These are phyloP conservation scores for Brassica nigra DNA, from an alignment of 345 rosid species.

Conservation along the genomic window DNA sequence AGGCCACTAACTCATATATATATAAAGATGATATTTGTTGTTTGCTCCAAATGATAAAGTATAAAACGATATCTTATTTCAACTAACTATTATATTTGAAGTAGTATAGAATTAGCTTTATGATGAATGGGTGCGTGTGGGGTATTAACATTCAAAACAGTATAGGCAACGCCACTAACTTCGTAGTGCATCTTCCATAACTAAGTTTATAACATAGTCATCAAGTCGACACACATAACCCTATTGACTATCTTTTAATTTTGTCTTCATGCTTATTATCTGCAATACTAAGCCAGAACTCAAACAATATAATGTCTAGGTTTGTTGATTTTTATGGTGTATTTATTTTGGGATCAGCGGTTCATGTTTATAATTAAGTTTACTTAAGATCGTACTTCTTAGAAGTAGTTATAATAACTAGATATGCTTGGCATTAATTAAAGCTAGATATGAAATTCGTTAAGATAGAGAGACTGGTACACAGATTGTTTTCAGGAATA, in stretches of 20 bases:
- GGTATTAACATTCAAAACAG: conserved; percentile 33
- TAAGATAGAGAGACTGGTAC: conserved; percentile 19
- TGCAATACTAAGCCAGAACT: neutral
- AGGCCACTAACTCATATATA: conserved; percentile 29
- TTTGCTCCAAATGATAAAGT: conserved; percentile 17
- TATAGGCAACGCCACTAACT: conserved; percentile 39
- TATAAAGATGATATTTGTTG: conserved; percentile 39
- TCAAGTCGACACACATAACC: conserved; percentile 17
- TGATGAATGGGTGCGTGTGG: conserved; percentile 37
- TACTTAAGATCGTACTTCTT: neutral
- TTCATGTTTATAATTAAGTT: neutral
- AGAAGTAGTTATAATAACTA: neutral
- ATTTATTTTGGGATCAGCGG: neutral
- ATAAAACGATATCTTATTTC: conserved; percentile 1
- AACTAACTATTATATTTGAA: conserved; percentile 3
- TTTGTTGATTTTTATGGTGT: neutral
- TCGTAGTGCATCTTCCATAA: conserved; percentile 37
- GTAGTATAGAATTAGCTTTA: conserved; percentile 15
- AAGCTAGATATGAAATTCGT: conserved; percentile 20
- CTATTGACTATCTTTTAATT: conserved; percentile 15
- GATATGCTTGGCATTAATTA: conserved; percentile 20
- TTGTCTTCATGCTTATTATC: conserved; percentile 10
- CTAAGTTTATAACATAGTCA: conserved; percentile 26
- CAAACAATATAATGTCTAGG: neutral
- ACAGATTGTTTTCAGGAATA: neutral